Percentiles rank a stretch among this genome's conserved stretches.
Evolutionary conservation across 139 green algal genomes (phyloP).

Genomic region (Picochlorum costavermella): DNA sequence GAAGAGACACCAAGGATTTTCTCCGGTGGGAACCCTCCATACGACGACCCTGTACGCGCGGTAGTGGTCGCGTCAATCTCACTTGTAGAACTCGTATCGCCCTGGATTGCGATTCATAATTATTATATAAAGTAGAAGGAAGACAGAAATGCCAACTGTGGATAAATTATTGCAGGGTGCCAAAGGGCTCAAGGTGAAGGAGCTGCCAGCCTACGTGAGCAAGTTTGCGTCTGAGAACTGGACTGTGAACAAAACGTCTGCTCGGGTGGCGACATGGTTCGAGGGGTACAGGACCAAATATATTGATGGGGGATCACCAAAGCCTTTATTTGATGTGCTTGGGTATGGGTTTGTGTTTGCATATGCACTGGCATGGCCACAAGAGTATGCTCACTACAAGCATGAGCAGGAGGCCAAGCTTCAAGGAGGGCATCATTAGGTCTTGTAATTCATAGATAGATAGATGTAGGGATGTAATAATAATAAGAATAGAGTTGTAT

Average conservation of each 20-base stretch:
- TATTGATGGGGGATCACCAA: slow-evolving; percentile 48
- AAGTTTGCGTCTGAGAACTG: slow-evolving; percentile 37
- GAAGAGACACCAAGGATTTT: no score
- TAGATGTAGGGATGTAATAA: no score
- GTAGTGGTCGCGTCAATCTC: no score
- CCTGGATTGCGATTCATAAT: no score
- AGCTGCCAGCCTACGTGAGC: slow-evolving; percentile 32
- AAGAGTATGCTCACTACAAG: slow-evolving; percentile 44
- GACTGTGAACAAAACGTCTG: slow-evolving; percentile 24
- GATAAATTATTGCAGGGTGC: slow-evolving; percentile 22
- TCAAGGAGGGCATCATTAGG: slow-evolving; percentile 24
- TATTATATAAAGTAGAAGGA: no score
- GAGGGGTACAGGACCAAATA: slow-evolving; percentile 42
- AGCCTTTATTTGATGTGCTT: slow-evolving; percentile 36
- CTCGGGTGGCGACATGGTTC: slow-evolving; percentile 27
- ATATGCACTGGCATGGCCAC: slow-evolving; percentile 44
- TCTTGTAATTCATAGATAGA: no score
- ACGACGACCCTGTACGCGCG: no score
- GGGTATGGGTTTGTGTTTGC: slow-evolving; percentile 36
- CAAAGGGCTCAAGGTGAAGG: slow-evolving; percentile 39
- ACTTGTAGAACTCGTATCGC: no score
- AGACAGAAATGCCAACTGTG: neutral
- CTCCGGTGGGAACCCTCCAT: no score
- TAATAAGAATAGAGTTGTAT: no score
- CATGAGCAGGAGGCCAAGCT: slow-evolving; percentile 47